Percentiles rank a stretch among this genome's conserved stretches.
Evolutionary conservation across 805 yeast genomes (phyloP).

Genomic region (Kuraishia floccosa): DNA sequence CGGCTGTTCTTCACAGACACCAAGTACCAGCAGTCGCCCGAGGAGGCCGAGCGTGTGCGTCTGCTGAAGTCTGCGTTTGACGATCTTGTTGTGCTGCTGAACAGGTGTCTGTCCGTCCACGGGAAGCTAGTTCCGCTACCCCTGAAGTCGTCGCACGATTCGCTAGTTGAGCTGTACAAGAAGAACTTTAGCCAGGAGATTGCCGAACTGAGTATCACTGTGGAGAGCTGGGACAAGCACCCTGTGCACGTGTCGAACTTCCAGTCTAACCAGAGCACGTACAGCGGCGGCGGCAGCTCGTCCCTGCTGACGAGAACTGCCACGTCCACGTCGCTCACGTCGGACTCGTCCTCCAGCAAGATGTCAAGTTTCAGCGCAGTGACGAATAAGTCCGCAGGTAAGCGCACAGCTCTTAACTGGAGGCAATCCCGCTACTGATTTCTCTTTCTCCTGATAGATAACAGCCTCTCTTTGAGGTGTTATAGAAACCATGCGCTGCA

Average conservation of each 20-base stretch:
- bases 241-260: background rate
- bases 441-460: no score
- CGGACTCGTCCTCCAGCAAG: slow-evolving; percentile 1
- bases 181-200: slow-evolving; percentile 65
- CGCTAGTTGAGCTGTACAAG: slow-evolving; percentile 49
- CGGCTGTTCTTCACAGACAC: slow-evolving; percentile 47
- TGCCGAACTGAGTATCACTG: slow-evolving; percentile 21
- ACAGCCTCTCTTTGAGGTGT: no score
- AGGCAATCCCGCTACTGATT: no score
- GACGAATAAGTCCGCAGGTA: background rate
- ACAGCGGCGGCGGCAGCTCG: background rate
- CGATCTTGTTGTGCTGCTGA: slow-evolving; percentile 56
- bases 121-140: slow-evolving; percentile 46
- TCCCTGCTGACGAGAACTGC: background rate
- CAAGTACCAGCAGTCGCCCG: slow-evolving; percentile 12
- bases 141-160: slow-evolving; percentile 55
- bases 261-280: background rate
- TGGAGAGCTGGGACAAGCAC: background rate
- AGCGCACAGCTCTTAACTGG: slow-evolving; percentile 3
- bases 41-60: slow-evolving; percentile 11
- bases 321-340: background rate
- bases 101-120: slow-evolving; percentile 58
- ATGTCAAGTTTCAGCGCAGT: background rate
- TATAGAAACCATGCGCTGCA: no score
- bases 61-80: slow-evolving; percentile 41